Evolutionary conservation across 169 alveolate species (phyloP), one percentile per base, ranked within the genome.

Genomic region (Cryptosporidium xiaoi): DNA sequence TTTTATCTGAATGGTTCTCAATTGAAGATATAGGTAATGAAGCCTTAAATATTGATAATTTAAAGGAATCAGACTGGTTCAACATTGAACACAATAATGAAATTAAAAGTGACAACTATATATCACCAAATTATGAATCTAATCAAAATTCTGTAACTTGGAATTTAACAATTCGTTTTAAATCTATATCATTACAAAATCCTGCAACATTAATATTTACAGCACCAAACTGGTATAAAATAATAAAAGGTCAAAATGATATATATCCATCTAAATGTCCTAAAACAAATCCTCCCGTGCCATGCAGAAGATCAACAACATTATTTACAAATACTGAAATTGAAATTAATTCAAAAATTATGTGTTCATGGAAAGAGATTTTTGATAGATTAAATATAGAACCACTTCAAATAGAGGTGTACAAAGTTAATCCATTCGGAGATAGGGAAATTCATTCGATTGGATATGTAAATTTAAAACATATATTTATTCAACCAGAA

Each of bases 291-390:
- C 87, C 87, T 12, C 77, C 87, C n/a, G 29, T 46, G 12, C 87
- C 87, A 7, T 77, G 87, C 20, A 77, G 64, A 77, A 56, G 87
- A 60, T 77, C 87, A n/a, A 77, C 71, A 16, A 77, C 69, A 8
- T 20, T 60, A 31, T 77, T 77, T 60, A 56, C 48, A 10, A 64
- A 77, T 60, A 44, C 15, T 51, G 77, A 40, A 44, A 60, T 77
- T 2, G 87, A 77, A 77, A 77, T 77, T 4, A 36, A 68, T 40
- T 58, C 87, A 20, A 77, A 44, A 60, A 12, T 77, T 20, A 24
- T 62, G 6, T 77, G 87, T 50, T 40, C 69, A 18, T 77, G 87
- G 87, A 56, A 48, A 40, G 71, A 56, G 3, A 56, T 77, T 34
- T 60, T 56, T 77, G 71, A 77, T 20, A 77, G 77, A 48, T 62